phyloP scores from a whole-genome alignment of 2,329 filamentous ascomycete genomes.

The Diaporthe sp. region DNA sequence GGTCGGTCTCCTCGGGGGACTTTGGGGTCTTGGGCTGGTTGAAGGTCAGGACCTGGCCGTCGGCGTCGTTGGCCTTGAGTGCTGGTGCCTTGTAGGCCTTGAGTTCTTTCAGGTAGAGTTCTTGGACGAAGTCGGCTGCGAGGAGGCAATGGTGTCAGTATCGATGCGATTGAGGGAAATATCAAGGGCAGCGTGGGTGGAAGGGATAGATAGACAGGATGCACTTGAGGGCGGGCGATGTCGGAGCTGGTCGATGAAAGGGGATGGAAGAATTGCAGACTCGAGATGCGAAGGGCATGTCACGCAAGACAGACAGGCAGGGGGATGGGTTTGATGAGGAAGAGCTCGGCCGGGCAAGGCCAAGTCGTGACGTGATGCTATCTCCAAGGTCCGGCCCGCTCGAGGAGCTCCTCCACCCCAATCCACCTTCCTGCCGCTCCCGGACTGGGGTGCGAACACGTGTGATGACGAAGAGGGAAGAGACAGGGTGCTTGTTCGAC shows the following conservation, averaged over 20 bases:
- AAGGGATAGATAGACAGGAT: neutral
- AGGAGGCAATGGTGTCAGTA: conserved; percentile 46
- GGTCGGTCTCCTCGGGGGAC: conserved; percentile 94
- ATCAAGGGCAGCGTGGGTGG: neutral
- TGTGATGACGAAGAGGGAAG: conserved; percentile 18
- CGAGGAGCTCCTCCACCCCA: conserved; percentile 6
- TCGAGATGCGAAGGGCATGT: neutral
- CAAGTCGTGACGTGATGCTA: conserved; percentile 38
- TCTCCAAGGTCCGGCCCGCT: conserved; percentile 26
- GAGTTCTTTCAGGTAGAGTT: conserved; percentile 96
- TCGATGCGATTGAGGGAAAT: neutral
- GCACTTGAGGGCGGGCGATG: neutral
- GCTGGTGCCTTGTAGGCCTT: conserved; percentile 92
- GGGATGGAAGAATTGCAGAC: neutral
- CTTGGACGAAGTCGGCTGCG: conserved; percentile 95
- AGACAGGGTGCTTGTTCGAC: conserved; percentile 47
- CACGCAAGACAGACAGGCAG: neutral
- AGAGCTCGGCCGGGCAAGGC: conserved; percentile 20
- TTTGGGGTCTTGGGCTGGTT: conserved; percentile 81
- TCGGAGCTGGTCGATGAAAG: neutral
- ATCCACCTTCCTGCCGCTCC: conserved; percentile 4
- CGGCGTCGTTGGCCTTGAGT: conserved; percentile 87
- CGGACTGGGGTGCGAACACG: conserved; percentile 29
- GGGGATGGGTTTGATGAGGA: conserved; percentile 5
- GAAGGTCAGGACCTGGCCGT: conserved; percentile 94